Conservation (phyloP, 2,329 filamentous ascomycete genomes). For the Emmonsiellopsis sp. region DNA sequence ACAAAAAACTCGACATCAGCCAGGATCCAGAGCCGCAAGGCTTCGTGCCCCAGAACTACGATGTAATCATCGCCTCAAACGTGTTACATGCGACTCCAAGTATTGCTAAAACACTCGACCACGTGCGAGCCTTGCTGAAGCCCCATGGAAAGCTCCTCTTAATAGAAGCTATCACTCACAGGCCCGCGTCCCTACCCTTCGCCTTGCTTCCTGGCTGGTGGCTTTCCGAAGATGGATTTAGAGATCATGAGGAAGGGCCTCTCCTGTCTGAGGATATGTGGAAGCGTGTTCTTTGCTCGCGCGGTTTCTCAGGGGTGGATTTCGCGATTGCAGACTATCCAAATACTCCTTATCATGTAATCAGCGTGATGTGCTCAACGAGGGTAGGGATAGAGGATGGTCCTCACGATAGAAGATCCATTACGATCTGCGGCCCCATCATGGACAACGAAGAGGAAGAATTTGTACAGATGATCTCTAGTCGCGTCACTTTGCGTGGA, state of each 20-base stretch:
- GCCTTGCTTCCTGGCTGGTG: conserved; percentile 25
- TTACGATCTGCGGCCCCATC: background rate
- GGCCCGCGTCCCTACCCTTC: conserved; percentile 14
- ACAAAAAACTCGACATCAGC: conserved; percentile 22
- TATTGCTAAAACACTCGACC: conserved; percentile 17
- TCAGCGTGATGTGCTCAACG: background rate
- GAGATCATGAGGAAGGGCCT: background rate
- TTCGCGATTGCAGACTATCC: background rate
- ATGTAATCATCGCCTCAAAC: conserved; percentile 31
- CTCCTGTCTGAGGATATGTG: background rate
- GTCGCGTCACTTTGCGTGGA: background rate
- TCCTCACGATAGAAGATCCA: background rate
- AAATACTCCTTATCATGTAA: background rate
- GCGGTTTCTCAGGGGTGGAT: conserved; percentile 6
- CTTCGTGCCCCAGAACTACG: conserved; percentile 21
- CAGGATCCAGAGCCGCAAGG: conserved; percentile 24
- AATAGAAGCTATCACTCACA: conserved; percentile 24
- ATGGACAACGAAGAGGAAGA: background rate
- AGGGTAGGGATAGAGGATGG: background rate
- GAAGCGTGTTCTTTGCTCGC: background rate
- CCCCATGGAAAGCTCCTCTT: conserved; percentile 38
- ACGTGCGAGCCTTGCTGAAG: conserved; percentile 26
- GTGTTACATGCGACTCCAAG: conserved; percentile 30
- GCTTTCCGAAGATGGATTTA: conserved; percentile 16
- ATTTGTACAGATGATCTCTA: background rate